Percentiles rank a stretch among this genome's conserved stretches.
Evolutionary conservation across 345 rosid species (phyloP).

Genomic region (Eucalyptus curtisii): DNA sequence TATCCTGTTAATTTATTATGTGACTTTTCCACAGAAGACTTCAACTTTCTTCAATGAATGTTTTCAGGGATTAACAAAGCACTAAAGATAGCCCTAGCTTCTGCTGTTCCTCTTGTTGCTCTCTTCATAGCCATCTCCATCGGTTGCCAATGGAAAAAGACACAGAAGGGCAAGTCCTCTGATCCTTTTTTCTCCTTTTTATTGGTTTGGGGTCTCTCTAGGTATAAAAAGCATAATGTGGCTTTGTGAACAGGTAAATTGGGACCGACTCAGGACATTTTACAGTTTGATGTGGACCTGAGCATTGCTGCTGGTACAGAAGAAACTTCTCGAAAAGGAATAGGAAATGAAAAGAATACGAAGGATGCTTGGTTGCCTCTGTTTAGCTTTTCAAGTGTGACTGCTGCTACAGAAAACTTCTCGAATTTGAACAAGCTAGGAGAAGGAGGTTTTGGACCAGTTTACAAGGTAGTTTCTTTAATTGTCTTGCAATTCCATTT

Average conservation of each 20-base stretch:
- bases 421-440: conserved; percentile 9
- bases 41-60: background rate
- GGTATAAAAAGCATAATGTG: fast-evolving
- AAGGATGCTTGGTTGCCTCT: background rate
- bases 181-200: background rate
- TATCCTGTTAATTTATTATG: background rate
- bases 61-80: background rate
- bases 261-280: background rate
- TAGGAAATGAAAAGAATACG: background rate
- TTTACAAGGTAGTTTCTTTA: background rate
- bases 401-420: conserved; percentile 6
- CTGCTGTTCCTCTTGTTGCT: background rate
- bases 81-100: background rate
- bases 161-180: background rate
- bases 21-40: fast-evolving
- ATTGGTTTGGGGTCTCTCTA: fast-evolving
- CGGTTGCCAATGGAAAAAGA: background rate
- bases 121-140: background rate
- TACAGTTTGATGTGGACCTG: background rate
- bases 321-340: background rate
- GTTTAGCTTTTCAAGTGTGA: conserved; percentile 9
- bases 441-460: conserved; percentile 29
- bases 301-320: background rate
- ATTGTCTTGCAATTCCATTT: background rate
- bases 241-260: background rate